Evolutionary conservation across 352 stramenopile genomes (phyloP).

Genomic region (Phytophthora podocarpi): DNA sequence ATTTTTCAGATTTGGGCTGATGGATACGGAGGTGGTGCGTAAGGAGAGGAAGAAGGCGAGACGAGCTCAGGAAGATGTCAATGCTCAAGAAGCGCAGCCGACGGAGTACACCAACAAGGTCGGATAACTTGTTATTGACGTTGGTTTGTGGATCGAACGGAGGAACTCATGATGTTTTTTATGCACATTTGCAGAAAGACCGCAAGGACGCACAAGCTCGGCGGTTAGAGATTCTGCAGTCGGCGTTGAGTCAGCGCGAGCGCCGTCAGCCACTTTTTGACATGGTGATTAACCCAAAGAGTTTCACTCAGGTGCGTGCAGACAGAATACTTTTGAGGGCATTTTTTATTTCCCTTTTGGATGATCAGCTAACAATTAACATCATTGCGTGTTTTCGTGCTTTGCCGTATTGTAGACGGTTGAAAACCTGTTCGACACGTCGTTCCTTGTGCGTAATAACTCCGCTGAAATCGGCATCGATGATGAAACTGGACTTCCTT

Average conservation of each 20-base stretch:
- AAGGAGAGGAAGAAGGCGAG: constrained; percentile 68
- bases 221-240: constrained; percentile 71
- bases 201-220: constrained; percentile 81
- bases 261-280: constrained; percentile 65
- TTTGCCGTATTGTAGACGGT: constrained; percentile 52
- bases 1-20: constrained; percentile 58
- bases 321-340: too few relatives aligned
- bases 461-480: constrained; percentile 72
- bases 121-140: not conserved
- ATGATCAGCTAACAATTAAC: too few relatives aligned
- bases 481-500: constrained; percentile 53
- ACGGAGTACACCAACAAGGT: constrained; percentile 85
- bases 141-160: too few relatives aligned
- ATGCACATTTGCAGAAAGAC: constrained; percentile 50
- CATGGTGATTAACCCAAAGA: constrained; percentile 69
- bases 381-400: not conserved
- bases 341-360: not conserved
- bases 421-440: constrained; percentile 87
- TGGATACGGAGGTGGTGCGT: constrained; percentile 76
- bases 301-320: constrained; percentile 73
- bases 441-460: constrained; percentile 80
- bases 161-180: constrained; percentile 3
- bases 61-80: constrained; percentile 51
- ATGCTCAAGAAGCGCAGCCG: constrained; percentile 57
- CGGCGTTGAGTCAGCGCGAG: constrained; percentile 43